Conservation (phyloP, 2,329 filamentous ascomycete genomes). For the Triangularia setosa region DNA sequence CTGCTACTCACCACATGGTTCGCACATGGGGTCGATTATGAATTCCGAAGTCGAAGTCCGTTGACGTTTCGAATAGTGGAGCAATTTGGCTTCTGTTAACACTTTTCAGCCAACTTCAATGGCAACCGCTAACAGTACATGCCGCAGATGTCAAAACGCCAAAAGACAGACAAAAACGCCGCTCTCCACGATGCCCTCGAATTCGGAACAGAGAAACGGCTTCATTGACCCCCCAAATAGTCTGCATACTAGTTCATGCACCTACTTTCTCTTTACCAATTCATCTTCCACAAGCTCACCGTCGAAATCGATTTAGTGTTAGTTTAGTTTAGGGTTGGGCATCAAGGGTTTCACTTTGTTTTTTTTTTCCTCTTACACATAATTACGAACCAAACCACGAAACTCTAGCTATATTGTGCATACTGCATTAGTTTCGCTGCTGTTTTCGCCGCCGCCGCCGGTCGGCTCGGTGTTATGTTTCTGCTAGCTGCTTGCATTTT, state of each 20-base stretch:
- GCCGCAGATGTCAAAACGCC: neutral
- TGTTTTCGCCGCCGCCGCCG: neutral
- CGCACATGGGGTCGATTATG: neutral
- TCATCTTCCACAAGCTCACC: neutral
- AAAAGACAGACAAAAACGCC: neutral
- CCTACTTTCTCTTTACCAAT: neutral
- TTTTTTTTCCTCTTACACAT: neutral
- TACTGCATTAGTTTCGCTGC: neutral
- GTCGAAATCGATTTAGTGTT: neutral
- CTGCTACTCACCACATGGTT: neutral
- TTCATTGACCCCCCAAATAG: neutral
- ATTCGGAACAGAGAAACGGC: neutral
- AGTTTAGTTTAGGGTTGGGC: neutral
- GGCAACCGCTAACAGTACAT: neutral
- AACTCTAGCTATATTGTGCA: neutral
- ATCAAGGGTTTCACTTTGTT: neutral
- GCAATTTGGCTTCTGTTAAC: neutral
- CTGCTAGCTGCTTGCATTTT: neutral
- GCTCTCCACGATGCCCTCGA: neutral
- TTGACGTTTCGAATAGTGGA: neutral
- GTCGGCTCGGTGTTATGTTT: neutral
- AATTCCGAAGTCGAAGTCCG: neutral
- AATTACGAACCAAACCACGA: neutral
- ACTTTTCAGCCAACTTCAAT: neutral
- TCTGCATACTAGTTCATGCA: neutral